Evolutionary conservation across 2,329 filamentous ascomycete species (phyloP), one percentile per base, ranked within the genome.

Genomic region (Diaporthe sp.): DNA sequence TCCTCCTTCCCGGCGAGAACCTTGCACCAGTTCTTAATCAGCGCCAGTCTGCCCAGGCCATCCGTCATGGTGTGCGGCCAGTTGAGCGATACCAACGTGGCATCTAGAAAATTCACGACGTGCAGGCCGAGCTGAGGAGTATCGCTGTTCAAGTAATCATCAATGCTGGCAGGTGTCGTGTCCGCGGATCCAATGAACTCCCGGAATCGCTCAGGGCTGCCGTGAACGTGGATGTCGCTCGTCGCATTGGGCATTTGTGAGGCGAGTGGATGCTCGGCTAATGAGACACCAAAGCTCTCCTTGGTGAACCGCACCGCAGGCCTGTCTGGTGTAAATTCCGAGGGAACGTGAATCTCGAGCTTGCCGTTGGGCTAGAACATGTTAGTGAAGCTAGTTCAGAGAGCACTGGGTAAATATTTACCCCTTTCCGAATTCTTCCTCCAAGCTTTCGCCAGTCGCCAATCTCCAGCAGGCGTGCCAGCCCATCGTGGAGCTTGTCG

Each of bases 21-120:
- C 1, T 84, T 80, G 0, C 82, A 86, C 89, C 88, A 90, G 10
- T 83, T 85, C 0, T 83, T 77, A 4, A 90, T 77, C 10, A 91
- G 80, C 1, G 81, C 84, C 3, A 81, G 78, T 39, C 83, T 82
- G 5, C 87, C 88, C 77, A 87, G 82, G 4, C 82, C 86, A 76
- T 90, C 89, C 75, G 86, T 85, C 8, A 89, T 79, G 0, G 85
- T 85, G 79, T 91, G 89, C 2, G 86, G 85, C 81, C 84, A 89
- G 2, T 82, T 81, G 0, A 90, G 76, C 0, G 83, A 82, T 2
- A 91, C 81, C 0, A 90, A 79, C 0, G 89, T 91, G 0, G 87
- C 86, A 74, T 91, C 86, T 4, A 78, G 79, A 78, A 91, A 90
- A 0, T 85, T 84, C 4, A 85, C 84, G 57, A 90, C 81, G 76